Conservation (phyloP, 495 filamentous ascomycete species). For the Cryomyces antarcticus region DNA sequence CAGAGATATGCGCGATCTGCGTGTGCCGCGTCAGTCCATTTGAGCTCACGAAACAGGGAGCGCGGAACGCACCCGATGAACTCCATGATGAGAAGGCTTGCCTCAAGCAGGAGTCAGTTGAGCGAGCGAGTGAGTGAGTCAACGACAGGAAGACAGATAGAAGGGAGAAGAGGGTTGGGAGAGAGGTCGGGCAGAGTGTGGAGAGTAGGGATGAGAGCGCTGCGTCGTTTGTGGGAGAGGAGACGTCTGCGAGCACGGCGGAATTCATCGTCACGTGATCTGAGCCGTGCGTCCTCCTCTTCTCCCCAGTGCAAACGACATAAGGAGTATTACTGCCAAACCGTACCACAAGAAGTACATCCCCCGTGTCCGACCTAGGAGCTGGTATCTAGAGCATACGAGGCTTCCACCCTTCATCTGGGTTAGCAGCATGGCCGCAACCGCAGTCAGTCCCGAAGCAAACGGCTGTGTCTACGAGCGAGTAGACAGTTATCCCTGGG, state of each 20-base stretch:
- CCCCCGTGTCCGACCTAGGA: background rate
- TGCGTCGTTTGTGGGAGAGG: conserved; percentile 1
- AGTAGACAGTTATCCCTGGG: conserved; percentile 33
- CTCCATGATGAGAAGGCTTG: conserved; percentile 25
- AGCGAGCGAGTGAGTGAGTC: background rate
- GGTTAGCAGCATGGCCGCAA: background rate
- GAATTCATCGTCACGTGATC: background rate
- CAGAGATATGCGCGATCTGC: conserved; percentile 59
- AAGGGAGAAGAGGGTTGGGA: background rate
- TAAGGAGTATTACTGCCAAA: no score
- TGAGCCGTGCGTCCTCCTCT: no score
- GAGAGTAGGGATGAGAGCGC: background rate
- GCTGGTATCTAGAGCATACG: no score
- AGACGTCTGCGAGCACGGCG: background rate
- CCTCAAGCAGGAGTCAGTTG: no score
- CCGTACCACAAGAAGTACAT: background rate
- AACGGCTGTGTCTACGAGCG: conserved; percentile 18
- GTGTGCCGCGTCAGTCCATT: conserved; percentile 2
- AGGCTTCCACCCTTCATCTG: background rate
- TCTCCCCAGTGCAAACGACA: no score
- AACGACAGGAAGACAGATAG: background rate
- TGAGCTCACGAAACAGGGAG: background rate
- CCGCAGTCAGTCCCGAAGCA: background rate
- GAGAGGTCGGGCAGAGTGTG: background rate
- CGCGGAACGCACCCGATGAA: conserved; percentile 33